A percentile compares a stretch with the other conserved stretches of the same genome.
Conservation (phyloP, 495 filamentous ascomycete genomes). For the Staphylotrichum longicolle region DNA sequence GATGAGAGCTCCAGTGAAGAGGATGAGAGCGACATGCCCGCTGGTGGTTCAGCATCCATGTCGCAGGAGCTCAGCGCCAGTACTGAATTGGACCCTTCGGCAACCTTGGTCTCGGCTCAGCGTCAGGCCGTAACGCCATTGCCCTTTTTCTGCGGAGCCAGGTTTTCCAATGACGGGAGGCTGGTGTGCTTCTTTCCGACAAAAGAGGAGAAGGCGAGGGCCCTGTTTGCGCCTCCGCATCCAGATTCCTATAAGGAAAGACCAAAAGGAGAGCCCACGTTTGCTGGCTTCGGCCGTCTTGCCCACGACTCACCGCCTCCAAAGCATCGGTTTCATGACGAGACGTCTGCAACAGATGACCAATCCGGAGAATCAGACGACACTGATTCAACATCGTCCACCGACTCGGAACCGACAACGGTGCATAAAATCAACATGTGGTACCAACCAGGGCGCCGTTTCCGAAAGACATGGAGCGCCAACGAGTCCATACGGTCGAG, state of each 20-base stretch:
- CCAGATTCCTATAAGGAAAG: conserved; percentile 61
- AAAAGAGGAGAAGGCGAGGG: conserved; percentile 68
- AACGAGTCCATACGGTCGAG: conserved; percentile 50
- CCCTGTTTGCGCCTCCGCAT: conserved; percentile 58
- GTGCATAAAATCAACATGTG: conserved; percentile 49
- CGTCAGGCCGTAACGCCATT: conserved; percentile 74
- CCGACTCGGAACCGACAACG: conserved; percentile 68
- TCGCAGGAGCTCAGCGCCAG: conserved; percentile 55
- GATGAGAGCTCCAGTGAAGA: conserved; percentile 82
- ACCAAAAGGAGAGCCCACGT: conserved; percentile 64
- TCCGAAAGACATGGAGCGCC: conserved; percentile 47
- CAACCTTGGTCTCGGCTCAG: conserved; percentile 56
- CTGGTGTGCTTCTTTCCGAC: conserved; percentile 86
- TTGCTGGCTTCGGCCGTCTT: conserved; percentile 87
- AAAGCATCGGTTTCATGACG: conserved; percentile 49
- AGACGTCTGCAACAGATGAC: conserved; percentile 52
- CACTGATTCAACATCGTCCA: conserved; percentile 63
- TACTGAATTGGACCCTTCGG: conserved; percentile 46
- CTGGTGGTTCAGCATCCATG: conserved; percentile 52
- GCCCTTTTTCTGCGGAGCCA: conserved; percentile 69
- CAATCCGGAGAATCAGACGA: conserved; percentile 56
- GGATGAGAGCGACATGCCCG: conserved; percentile 63
- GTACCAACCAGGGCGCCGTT: conserved; percentile 45
- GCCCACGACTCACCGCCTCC: conserved; percentile 48
- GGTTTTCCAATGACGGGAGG: conserved; percentile 73